phyloP scores from a whole-genome alignment of 2,329 filamentous ascomycete genomes.

The Aspergillus brunneoviolaceus region DNA sequence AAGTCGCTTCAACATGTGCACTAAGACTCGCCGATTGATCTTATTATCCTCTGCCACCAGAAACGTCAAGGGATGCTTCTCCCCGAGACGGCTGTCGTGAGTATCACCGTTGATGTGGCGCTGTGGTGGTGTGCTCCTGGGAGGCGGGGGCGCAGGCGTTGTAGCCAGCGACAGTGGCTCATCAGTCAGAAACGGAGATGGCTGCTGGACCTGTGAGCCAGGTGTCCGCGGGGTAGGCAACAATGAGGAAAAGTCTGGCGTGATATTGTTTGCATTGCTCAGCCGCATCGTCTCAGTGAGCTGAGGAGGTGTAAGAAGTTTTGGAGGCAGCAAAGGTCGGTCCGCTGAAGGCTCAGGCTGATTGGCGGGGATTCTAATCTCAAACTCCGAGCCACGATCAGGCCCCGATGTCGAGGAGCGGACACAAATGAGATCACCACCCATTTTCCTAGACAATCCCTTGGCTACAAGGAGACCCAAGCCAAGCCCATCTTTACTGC shows the following conservation, averaged over 20 bases:
- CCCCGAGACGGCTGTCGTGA: slow-evolving; percentile 59
- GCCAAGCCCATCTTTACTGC: slow-evolving; percentile 67
- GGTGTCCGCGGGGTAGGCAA: slow-evolving; percentile 27
- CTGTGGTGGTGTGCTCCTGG: slow-evolving; percentile 28
- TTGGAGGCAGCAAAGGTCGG: slow-evolving; percentile 50
- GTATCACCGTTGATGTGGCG: slow-evolving; percentile 26
- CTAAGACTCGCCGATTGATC: slow-evolving; percentile 67
- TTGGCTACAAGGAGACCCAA: slow-evolving; percentile 71
- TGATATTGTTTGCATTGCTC: slow-evolving; percentile 25
- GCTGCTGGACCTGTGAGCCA: slow-evolving; percentile 30
- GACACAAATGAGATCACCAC: slow-evolving; percentile 65
- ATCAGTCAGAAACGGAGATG: slow-evolving; percentile 30
- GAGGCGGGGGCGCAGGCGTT: slow-evolving; percentile 21
- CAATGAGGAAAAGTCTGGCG: slow-evolving; percentile 20
- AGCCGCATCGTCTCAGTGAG: slow-evolving; percentile 22
- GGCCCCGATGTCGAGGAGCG: slow-evolving; percentile 62
- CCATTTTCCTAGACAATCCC: slow-evolving; percentile 66
- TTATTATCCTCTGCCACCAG: slow-evolving; percentile 72
- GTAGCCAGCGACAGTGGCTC: slow-evolving; percentile 26
- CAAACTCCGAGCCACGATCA: slow-evolving; percentile 64
- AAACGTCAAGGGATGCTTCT: slow-evolving; percentile 63
- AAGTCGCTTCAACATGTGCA: slow-evolving; percentile 65
- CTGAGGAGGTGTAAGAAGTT: slow-evolving; percentile 36
- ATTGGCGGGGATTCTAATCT: slow-evolving; percentile 63
- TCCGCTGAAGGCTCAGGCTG: slow-evolving; percentile 43